Conservation (phyloP, 148 eudicot genomes). For the Linanthus parryae region DNA sequence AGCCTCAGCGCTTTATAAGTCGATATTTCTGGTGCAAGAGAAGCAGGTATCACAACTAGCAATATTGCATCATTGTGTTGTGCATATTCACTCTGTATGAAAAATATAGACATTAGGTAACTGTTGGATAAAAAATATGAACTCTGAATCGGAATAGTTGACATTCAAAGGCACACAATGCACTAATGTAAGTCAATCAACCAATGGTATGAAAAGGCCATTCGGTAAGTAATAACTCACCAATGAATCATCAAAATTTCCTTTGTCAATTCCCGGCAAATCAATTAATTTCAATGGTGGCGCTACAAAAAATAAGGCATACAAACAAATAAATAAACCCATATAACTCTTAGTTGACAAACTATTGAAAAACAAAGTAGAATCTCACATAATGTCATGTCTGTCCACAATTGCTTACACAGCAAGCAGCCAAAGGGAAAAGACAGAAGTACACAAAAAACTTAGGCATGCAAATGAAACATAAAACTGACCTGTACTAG, state of each 20-base stretch:
- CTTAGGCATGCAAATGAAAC: not conserved
- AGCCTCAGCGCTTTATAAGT: slow-evolving; percentile 81
- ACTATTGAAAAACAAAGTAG: not conserved
- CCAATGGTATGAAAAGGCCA: too few relatives aligned
- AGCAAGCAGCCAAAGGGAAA: not conserved
- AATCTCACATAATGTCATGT: not conserved
- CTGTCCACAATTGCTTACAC: not conserved
- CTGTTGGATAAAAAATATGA: too few relatives aligned
- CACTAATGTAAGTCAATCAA: too few relatives aligned
- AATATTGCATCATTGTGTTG: slow-evolving; percentile 88
- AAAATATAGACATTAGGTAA: too few relatives aligned
- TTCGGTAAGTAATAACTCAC: slow-evolving; percentile 34
- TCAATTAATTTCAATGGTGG: slow-evolving; percentile 91
- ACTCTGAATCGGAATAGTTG: too few relatives aligned
- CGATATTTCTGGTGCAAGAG: slow-evolving; percentile 86
- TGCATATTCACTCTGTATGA: slow-evolving; percentile 67
- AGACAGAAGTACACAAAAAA: not conserved
- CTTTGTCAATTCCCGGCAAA: slow-evolving; percentile 93
- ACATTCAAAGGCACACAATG: too few relatives aligned
- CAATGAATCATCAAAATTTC: slow-evolving; percentile 82
- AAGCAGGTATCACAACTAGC: slow-evolving; percentile 86
- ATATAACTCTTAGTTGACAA: not conserved
- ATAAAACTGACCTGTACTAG: slow-evolving; percentile 72
- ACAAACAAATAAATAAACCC: not conserved
- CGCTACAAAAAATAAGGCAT: slow-evolving; percentile 39